Evolutionary conservation across 2,329 filamentous ascomycete species (phyloP), one percentile per base, ranked within the genome.

Genomic region (Colletotrichum graminicola): DNA sequence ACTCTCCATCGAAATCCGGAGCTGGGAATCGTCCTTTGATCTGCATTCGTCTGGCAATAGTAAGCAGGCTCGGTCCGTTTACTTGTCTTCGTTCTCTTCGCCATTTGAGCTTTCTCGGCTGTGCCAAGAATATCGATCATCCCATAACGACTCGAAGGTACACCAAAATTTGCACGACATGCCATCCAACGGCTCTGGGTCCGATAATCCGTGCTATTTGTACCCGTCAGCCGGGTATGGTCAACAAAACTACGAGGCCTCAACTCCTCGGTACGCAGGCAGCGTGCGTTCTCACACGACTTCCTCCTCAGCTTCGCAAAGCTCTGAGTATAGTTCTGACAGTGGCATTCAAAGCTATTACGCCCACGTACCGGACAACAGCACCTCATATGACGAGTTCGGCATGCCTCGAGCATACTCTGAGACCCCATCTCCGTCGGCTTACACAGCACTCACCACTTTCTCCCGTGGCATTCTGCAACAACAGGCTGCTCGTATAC

Each of bases 371-470:
- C 23, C 55, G 12, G 11, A 29, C 18, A 43, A 21, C 12, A 26
- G 8, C 34, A 5, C 5, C 8, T 34, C 21, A 14, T 60, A 47
- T 14, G 36, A 72, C n/a, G 47, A 43, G 1, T 18, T 52, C 26
- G 5, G 39, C 45, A 63, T 65, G 55, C 65, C 49, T n/a, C 65
- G 67, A 21, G 21, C 65, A 56, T 68, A 69, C 55, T 75, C 76
- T 21, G 67, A 57, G 34, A 75, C 71, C 45, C 72, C 75, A 45
- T 76, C 77, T 12, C 75, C 65, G 3, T 76, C 78, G 7, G 5
- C 7, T 16, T n/a, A 61, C 29, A 52, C 75, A 74, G 67, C 73
- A 65, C 32, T 71, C 72, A 62, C 73, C 21, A 34, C 49, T n/a
- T 57, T 67, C n/a, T 16, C 41, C 2, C 56, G 29, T 23, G 54